Percentiles rank a stretch among this genome's conserved stretches.
phyloP scores from a whole-genome alignment of 495 filamentous ascomycete genomes.

The Staphylotrichum longicolle region DNA sequence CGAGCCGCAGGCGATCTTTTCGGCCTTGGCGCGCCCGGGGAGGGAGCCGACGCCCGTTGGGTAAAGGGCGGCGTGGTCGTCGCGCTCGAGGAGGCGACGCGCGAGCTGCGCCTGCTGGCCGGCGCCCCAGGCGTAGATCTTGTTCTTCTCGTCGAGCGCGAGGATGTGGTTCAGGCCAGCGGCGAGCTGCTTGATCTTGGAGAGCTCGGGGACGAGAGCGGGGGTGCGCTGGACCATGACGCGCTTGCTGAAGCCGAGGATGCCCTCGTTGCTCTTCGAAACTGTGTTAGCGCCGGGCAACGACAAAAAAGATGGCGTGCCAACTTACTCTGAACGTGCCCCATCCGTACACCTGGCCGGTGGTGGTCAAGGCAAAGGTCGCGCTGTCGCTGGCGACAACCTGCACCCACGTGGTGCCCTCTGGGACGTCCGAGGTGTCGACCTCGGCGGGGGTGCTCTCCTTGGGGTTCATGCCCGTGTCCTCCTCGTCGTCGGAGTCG shows the following conservation, averaged over 20 bases:
- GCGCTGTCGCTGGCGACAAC: slow-evolving; percentile 63
- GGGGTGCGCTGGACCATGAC: slow-evolving; percentile 38
- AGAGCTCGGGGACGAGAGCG: slow-evolving; percentile 46
- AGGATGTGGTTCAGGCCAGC: slow-evolving; percentile 70
- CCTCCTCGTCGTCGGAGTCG: slow-evolving; percentile 41
- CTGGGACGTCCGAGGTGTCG: slow-evolving; percentile 43
- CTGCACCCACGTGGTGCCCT: slow-evolving; percentile 55
- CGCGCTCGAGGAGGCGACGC: slow-evolving; percentile 63
- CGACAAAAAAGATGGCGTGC: neutral
- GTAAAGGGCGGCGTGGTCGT: slow-evolving; percentile 54
- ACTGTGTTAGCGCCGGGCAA: slow-evolving; percentile 19
- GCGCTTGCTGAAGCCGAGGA: slow-evolving; percentile 61
- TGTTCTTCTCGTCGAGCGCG: slow-evolving; percentile 64
- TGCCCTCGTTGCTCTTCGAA: slow-evolving; percentile 55
- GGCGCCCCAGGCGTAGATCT: slow-evolving; percentile 68
- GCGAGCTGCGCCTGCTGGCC: slow-evolving; percentile 77
- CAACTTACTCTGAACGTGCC: slow-evolving; percentile 63
- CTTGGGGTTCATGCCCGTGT: slow-evolving; percentile 54
- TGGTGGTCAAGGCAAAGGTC: slow-evolving; percentile 62
- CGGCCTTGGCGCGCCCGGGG: slow-evolving; percentile 54
- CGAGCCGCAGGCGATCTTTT: slow-evolving; percentile 58
- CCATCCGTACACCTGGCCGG: slow-evolving; percentile 65
- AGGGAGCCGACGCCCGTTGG: slow-evolving; percentile 67
- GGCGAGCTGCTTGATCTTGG: slow-evolving; percentile 60
- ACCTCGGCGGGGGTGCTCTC: slow-evolving; percentile 60